A percentile compares a stretch with the other conserved stretches of the same genome.
These are phyloP conservation scores for Volvariella volvacea DNA, from an alignment of 1,284 basidiomycete species.

Conservation along the genomic window DNA sequence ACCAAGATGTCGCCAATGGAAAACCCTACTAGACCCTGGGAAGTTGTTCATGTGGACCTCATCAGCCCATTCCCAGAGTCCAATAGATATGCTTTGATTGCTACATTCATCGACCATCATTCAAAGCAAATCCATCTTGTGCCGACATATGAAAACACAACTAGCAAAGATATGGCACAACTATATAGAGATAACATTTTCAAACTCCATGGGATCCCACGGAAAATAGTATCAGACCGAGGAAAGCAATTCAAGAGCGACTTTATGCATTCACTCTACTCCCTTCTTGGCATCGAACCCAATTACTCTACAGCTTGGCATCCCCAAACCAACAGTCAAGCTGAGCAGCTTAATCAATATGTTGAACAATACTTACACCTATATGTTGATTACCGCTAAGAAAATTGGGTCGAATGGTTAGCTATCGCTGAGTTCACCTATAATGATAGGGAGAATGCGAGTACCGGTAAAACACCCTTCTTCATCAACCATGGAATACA, in stretches of 20 bases:
- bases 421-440: conserved; percentile 22
- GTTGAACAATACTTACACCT: conserved; percentile 23
- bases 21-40: conserved; percentile 20
- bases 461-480: conserved; percentile 18
- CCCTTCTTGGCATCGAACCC: conserved; percentile 17
- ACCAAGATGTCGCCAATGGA: conserved; percentile 20
- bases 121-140: conserved; percentile 23
- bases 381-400: conserved; percentile 23
- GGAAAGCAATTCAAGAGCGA: conserved; percentile 27
- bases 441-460: conserved; percentile 19
- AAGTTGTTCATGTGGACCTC: conserved; percentile 26
- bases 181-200: conserved; percentile 22
- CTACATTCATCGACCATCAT: conserved; percentile 29
- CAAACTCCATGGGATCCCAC: conserved; percentile 24
- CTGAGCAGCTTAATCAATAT: conserved; percentile 27
- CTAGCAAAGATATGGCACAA: conserved; percentile 16
- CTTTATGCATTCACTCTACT: conserved; percentile 21
- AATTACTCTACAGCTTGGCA: conserved; percentile 24
- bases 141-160: conserved; percentile 19
- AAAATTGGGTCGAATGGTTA: conserved; percentile 28
- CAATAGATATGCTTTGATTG: conserved; percentile 25
- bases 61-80: conserved; percentile 28
- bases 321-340: conserved; percentile 28
- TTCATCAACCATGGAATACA: neutral
- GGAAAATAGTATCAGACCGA: conserved; percentile 24